phyloP scores from a whole-genome alignment of 345 rosid species.

The Gossypium arboreum region DNA sequence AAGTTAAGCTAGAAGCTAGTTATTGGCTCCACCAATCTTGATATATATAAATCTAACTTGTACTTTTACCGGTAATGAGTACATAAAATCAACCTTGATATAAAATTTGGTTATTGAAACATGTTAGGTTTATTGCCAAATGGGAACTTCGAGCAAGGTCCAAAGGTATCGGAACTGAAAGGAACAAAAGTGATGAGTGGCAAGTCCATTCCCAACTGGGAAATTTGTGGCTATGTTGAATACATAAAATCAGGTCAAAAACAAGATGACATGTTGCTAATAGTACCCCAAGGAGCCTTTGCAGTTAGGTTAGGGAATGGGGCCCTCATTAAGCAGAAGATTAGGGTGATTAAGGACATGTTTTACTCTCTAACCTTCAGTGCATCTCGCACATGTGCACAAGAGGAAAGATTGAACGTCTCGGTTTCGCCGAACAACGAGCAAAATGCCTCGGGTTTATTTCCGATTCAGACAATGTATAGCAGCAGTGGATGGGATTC shows the following conservation, averaged over 20 bases:
- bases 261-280: conserved; percentile 80
- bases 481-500: conserved; percentile 89
- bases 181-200: conserved; percentile 51
- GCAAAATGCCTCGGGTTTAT: conserved; percentile 47
- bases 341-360: conserved; percentile 39
- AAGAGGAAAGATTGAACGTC: conserved; percentile 67
- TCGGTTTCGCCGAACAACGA: conserved; percentile 53
- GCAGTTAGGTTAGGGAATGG: conserved; percentile 82
- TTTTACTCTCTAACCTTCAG: conserved; percentile 65
- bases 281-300: conserved; percentile 65
- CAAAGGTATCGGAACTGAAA: conserved; percentile 50
- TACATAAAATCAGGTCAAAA: conserved; percentile 84
- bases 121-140: conserved; percentile 66
- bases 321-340: conserved; percentile 62
- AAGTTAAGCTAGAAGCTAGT: not conserved
- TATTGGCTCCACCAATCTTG: not conserved
- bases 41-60: not conserved
- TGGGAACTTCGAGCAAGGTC: conserved; percentile 76
- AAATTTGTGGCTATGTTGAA: conserved; percentile 69
- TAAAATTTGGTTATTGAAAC: not conserved
- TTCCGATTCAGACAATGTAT: conserved; percentile 83
- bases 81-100: not conserved
- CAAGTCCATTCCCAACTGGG: conserved; percentile 68
- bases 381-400: conserved; percentile 80
- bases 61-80: not conserved